phyloP scores from a whole-genome alignment of 2,329 filamentous ascomycete genomes.

The Meredithiella fracta region DNA sequence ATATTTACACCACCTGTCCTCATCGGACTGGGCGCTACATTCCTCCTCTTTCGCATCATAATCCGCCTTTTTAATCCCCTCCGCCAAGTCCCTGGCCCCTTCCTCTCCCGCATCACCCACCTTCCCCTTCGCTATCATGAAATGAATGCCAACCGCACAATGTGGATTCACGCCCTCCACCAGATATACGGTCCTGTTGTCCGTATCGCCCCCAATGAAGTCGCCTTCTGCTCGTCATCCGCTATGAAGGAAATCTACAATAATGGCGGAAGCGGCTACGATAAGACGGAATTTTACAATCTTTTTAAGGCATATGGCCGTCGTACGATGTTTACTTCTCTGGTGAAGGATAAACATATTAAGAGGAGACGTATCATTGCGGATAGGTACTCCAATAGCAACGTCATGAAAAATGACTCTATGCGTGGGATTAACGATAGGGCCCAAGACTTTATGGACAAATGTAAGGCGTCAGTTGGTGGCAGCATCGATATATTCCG shows the following conservation, averaged over 20 bases:
- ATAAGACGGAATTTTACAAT: constrained; percentile 49
- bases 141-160: constrained; percentile 34
- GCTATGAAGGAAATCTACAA: constrained; percentile 48
- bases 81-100: constrained; percentile 31
- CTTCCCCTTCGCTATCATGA: constrained; percentile 39
- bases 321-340: constrained; percentile 43
- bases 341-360: constrained; percentile 44
- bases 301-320: constrained; percentile 41
- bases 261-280: constrained; percentile 44
- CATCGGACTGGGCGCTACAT: constrained; percentile 16
- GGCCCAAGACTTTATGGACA: constrained; percentile 36
- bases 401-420: constrained; percentile 39
- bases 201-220: constrained; percentile 40
- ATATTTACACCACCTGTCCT: constrained; percentile 20
- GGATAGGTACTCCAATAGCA: constrained; percentile 52
- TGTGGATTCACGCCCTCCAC: constrained; percentile 42
- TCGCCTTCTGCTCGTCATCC: constrained; percentile 38
- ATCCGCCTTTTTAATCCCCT: constrained; percentile 22
- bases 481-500: constrained; percentile 46
- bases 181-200: constrained; percentile 39
- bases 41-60: constrained; percentile 18
- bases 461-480: constrained; percentile 30
- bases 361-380: constrained; percentile 46
- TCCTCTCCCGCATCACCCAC: constrained; percentile 32
- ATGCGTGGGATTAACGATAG: constrained; percentile 41